Conservation (phyloP, 1,284 basidiomycete genomes). For the Hypsizygus ulmarius region DNA sequence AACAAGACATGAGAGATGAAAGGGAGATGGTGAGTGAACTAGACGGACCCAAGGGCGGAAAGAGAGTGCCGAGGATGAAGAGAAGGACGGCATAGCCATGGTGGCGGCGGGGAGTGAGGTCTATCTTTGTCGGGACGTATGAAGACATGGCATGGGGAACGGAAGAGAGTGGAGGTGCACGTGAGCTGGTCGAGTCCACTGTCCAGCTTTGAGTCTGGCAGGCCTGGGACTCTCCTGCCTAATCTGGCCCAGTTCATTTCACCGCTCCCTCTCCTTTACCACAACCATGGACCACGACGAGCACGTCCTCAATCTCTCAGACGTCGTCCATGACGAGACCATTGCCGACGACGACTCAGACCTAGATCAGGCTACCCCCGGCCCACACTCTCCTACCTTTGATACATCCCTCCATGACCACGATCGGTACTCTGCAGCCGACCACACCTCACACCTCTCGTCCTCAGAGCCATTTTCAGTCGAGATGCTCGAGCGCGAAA, state of each 20-base stretch:
- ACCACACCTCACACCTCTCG: conserved; percentile 31
- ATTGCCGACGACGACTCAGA: conserved; percentile 44
- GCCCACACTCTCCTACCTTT: conserved; percentile 32
- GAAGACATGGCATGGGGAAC: conserved; percentile 29
- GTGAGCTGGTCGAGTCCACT: background rate
- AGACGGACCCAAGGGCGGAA: conserved; percentile 81
- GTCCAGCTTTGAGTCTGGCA: too few species aligned
- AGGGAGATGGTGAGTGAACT: conserved; percentile 4
- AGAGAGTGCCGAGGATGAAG: conserved; percentile 79
- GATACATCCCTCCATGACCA: conserved; percentile 39
- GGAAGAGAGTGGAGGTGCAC: background rate
- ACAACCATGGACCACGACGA: conserved; percentile 56
- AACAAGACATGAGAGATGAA: conserved; percentile 9
- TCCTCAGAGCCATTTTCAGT: conserved; percentile 50
- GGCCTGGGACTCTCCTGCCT: conserved; percentile 19
- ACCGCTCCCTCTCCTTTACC: conserved; percentile 4
- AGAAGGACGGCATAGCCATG: conserved; percentile 85
- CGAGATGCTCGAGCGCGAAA: conserved; percentile 72
- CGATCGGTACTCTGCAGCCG: conserved; percentile 24
- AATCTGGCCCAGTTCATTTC: conserved; percentile 8
- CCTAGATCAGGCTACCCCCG: conserved; percentile 23
- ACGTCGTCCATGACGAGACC: conserved; percentile 75
- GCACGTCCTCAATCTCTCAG: conserved; percentile 66
- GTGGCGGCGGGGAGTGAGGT: conserved; percentile 67
- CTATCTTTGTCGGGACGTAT: conserved; percentile 48